Conservation (phyloP, 331 rosid genomes). For the Arachis monticola region DNA sequence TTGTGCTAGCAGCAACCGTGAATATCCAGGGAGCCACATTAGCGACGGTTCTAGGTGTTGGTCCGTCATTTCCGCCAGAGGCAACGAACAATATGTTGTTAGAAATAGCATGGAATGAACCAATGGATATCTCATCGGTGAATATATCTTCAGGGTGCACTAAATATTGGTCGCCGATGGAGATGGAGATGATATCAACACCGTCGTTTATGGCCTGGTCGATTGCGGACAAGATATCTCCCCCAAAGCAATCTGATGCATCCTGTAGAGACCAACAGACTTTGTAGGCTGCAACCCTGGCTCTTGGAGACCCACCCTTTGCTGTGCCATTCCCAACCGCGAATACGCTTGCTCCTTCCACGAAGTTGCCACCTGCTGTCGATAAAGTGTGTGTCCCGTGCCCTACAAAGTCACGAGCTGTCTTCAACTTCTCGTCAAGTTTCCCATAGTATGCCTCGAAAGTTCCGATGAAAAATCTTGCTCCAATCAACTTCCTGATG, state of each 20-base stretch:
- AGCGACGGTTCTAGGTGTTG: slow-evolving; percentile 36
- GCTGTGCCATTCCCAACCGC: slow-evolving; percentile 75
- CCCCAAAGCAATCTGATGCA: slow-evolving; percentile 43
- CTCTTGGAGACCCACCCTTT: slow-evolving; percentile 80
- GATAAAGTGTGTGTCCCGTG: slow-evolving; percentile 80
- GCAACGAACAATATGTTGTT: slow-evolving; percentile 53
- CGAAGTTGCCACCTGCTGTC: slow-evolving; percentile 64
- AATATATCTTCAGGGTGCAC: slow-evolving; percentile 30
- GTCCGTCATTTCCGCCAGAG: slow-evolving; percentile 76
- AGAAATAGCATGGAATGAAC: slow-evolving; percentile 64
- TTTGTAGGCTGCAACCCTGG: slow-evolving; percentile 73
- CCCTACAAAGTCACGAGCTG: slow-evolving; percentile 57
- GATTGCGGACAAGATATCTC: slow-evolving; percentile 44
- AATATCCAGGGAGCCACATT: slow-evolving; percentile 73
- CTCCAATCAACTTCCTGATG: slow-evolving; percentile 77
- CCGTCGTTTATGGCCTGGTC: slow-evolving; percentile 81
- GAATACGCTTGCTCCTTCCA: slow-evolving; percentile 37
- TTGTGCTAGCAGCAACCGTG: slow-evolving; percentile 70
- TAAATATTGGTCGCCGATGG: slow-evolving; percentile 40
- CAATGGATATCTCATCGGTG: slow-evolving; percentile 51
- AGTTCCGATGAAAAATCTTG: slow-evolving; percentile 55
- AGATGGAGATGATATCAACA: slow-evolving; percentile 66
- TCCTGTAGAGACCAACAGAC: slow-evolving; percentile 58
- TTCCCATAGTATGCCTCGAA: background rate
- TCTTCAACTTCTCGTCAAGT: background rate